Conservation (phyloP, 345 rosid genomes). For the Camelina hispida region DNA sequence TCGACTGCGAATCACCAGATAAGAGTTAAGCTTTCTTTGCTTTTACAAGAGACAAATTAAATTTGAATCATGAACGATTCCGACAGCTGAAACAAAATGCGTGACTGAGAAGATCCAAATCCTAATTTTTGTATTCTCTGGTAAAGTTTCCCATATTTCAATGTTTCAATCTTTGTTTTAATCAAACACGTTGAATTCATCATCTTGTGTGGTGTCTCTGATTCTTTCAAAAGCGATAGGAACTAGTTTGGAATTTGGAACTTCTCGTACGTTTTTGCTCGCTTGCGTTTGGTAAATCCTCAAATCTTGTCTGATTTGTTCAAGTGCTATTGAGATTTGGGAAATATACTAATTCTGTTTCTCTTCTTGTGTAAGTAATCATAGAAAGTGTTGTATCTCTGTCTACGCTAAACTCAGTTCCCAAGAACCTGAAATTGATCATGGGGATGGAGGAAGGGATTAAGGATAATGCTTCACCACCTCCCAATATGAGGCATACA, state of each 20-base stretch:
- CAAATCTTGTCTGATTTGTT: conserved; percentile 19
- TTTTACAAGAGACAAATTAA: not conserved
- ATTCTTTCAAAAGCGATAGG: conserved; percentile 16
- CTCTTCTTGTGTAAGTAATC: conserved; percentile 3
- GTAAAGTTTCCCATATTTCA: conserved; percentile 7
- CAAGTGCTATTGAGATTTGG: conserved; percentile 6
- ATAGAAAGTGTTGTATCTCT: conserved; percentile 5
- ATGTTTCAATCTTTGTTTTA: conserved; percentile 2
- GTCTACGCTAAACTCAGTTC: conserved; percentile 8
- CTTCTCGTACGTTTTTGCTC: conserved; percentile 25
- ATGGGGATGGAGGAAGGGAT: conserved; percentile 54
- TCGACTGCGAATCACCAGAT: conserved; percentile 16
- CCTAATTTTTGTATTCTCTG: conserved; percentile 12
- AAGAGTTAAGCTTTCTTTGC: conserved; percentile 9
- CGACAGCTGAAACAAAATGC: conserved; percentile 22
- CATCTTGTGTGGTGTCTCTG: not conserved
- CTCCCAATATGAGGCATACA: conserved; percentile 32
- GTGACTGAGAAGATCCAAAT: conserved; percentile 30
- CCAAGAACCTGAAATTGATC: conserved; percentile 27
- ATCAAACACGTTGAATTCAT: conserved; percentile 4
- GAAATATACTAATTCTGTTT: not conserved
- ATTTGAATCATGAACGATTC: conserved; percentile 14
- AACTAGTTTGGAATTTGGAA: conserved; percentile 19
- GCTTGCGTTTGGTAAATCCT: conserved; percentile 6
- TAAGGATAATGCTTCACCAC: conserved; percentile 38